Percentiles rank a stretch among this genome's conserved stretches.
Conservation (phyloP, 164 flowering plant species). For the grape (Vitis vinifera) region ASM3070453v1 NC_081810.1:4918501-4919000, state of each 20-base stretch:
- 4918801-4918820: constrained; percentile 30
- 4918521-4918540: constrained; percentile 59
- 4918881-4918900: constrained; percentile 19
- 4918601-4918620: constrained; percentile 67
- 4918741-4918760: constrained; percentile 70
- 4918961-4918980: background rate
- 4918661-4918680: background rate
- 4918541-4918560: constrained; percentile 50
- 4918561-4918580: constrained; percentile 49
- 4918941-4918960: background rate
- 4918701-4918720: background rate
- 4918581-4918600: constrained; percentile 68
- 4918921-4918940: constrained; percentile 12
- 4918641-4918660: background rate
- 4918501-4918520: constrained; percentile 74
- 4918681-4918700: background rate
- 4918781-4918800: constrained; percentile 64
- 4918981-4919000: background rate
- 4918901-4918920: constrained; percentile 19
- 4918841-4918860: background rate
- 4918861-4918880: constrained; percentile 20
- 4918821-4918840: constrained; percentile 30
- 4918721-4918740: background rate
- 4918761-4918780: constrained; percentile 68
- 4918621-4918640: constrained; percentile 68